phyloP scores from a whole-genome alignment of 768 basidiomycete genomes.

The Rossbeevera mucosa region DNA sequence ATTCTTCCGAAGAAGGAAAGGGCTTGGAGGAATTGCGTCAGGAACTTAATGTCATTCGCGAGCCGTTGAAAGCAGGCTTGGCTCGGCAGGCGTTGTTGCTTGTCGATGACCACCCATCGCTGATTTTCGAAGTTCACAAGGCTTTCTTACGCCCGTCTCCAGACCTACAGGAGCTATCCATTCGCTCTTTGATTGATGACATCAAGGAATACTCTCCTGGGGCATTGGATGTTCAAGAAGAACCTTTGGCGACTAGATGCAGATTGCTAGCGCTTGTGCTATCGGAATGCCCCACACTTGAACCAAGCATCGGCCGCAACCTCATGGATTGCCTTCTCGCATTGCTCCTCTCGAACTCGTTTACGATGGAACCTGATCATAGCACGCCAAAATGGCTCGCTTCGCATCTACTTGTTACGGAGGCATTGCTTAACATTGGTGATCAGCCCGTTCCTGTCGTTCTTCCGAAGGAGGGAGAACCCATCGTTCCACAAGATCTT shows the following conservation, averaged over 20 bases:
- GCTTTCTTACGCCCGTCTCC: conserved; percentile 69
- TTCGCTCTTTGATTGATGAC: conserved; percentile 72
- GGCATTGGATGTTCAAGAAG: conserved; percentile 67
- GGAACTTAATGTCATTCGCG: conserved; percentile 62
- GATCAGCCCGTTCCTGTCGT: conserved; percentile 65
- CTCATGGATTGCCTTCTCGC: conserved; percentile 69
- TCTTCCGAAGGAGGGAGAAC: conserved; percentile 69
- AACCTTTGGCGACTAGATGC: conserved; percentile 74
- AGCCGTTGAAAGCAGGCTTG: conserved; percentile 60
- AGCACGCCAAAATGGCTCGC: conserved; percentile 82
- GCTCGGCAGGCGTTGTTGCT: conserved; percentile 68
- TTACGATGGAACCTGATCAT: conserved; percentile 48
- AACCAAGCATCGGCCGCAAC: conserved; percentile 49
- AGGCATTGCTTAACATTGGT: conserved; percentile 72
- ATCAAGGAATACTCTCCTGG: conserved; percentile 62
- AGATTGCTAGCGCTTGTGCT: conserved; percentile 82
- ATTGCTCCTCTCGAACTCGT: conserved; percentile 55
- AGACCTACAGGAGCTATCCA: conserved; percentile 57
- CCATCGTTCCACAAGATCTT: conserved; percentile 47
- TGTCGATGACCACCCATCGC: conserved; percentile 80
- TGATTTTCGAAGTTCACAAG: conserved; percentile 84
- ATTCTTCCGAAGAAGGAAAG: conserved; percentile 32
- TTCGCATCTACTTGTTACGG: conserved; percentile 77
- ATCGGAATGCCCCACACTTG: conserved; percentile 63
- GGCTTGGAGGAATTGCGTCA: conserved; percentile 59